phyloP scores from a whole-genome alignment of 306 rosid genomes.

The Oemleria cerasiformis region DNA sequence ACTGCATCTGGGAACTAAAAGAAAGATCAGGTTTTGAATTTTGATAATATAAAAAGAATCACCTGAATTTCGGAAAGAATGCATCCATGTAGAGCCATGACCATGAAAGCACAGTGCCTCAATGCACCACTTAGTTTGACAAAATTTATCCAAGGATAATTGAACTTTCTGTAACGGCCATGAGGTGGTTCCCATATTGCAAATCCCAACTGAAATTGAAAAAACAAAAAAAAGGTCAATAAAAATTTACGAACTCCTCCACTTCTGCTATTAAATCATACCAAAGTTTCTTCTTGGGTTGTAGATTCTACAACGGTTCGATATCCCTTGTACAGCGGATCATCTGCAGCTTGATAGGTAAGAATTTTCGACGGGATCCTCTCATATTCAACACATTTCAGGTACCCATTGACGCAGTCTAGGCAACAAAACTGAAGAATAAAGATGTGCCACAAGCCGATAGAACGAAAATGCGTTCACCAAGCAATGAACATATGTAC shows the following conservation, averaged over 20 bases:
- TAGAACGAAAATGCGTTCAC: neutral
- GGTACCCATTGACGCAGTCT: conserved; percentile 62
- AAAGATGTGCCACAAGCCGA: neutral
- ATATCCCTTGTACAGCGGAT: conserved; percentile 57
- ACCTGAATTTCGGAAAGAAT: conserved; percentile 81
- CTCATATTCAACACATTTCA: conserved; percentile 52
- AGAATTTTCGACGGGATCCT: conserved; percentile 61
- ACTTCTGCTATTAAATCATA: conserved; percentile 10
- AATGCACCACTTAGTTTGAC: conserved; percentile 58
- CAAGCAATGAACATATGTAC: conserved; percentile 10
- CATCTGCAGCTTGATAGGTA: conserved; percentile 63
- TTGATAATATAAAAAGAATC: neutral
- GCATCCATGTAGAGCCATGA: conserved; percentile 80
- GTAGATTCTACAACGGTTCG: conserved; percentile 56
- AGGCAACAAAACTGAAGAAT: neutral
- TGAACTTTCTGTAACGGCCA: conserved; percentile 51
- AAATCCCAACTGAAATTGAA: conserved; percentile 49
- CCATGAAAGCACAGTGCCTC: conserved; percentile 67
- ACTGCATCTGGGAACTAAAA: neutral
- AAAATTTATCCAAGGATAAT: conserved; percentile 62
- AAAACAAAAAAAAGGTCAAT: neutral
- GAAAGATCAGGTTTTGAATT: neutral
- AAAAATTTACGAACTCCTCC: neutral
- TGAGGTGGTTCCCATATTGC: conserved; percentile 86
- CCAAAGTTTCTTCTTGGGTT: conserved; percentile 68